Conservation (phyloP, 2,329 filamentous ascomycete genomes). For the Ophiostoma tasmaniense region DNA sequence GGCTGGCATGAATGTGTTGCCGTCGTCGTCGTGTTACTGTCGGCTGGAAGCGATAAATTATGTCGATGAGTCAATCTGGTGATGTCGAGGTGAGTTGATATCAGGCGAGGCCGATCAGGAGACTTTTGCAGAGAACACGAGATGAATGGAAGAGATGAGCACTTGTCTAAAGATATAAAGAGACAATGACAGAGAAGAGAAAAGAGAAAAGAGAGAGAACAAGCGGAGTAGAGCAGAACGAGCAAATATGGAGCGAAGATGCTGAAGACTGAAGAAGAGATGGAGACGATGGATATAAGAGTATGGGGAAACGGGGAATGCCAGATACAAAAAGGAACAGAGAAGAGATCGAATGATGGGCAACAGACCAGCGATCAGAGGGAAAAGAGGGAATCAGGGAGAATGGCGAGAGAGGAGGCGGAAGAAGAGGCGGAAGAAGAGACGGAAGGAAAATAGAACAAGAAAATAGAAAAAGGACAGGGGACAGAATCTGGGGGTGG, state of each 20-base stretch:
- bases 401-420: neutral
- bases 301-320: slow-evolving; percentile 4
- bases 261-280: neutral
- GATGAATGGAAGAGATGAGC: neutral
- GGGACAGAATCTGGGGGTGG: neutral
- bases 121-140: neutral
- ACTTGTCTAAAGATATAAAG: neutral
- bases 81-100: neutral
- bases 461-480: neutral
- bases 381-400: neutral
- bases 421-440: neutral
- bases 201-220: neutral
- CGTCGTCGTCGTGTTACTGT: neutral
- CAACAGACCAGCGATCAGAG: neutral
- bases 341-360: neutral
- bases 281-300: neutral
- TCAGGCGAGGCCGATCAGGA: neutral
- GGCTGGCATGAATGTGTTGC: neutral
- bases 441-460: neutral
- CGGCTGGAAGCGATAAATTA: neutral
- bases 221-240: neutral
- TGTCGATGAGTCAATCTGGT: neutral
- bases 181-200: neutral
- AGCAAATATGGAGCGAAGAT: neutral
- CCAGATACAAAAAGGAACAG: neutral